phyloP scores from a whole-genome alignment of 495 filamentous ascomycete species.

The Chaetomidium leptoderma region DNA sequence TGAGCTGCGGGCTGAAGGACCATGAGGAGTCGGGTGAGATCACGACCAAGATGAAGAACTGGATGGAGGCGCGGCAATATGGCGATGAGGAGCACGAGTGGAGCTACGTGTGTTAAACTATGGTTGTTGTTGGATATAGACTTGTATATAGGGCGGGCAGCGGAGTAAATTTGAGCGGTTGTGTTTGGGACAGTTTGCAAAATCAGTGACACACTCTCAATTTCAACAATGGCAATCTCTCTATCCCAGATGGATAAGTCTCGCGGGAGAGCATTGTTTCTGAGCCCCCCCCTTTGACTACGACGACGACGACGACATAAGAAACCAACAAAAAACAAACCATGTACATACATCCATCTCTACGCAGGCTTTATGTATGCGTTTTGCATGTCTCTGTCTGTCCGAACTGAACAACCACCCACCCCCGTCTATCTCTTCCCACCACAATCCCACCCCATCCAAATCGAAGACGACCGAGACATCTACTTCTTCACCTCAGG shows the following conservation, averaged over 20 bases:
- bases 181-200: neutral
- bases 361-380: neutral
- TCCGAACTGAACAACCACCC: neutral
- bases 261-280: too few relatives aligned
- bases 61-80: conserved; percentile 94
- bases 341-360: conserved; percentile 14
- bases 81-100: conserved; percentile 85
- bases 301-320: neutral
- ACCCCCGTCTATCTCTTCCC: neutral
- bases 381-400: conserved; percentile 4
- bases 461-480: neutral
- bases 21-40: conserved; percentile 83
- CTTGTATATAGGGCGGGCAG: neutral
- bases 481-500: conserved; percentile 35
- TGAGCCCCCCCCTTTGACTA: too few relatives aligned
- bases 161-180: neutral
- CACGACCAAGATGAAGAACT: conserved; percentile 80
- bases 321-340: conserved; percentile 1
- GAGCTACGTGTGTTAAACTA: conserved; percentile 58
- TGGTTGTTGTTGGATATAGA: neutral
- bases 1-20: conserved; percentile 71
- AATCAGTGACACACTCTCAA: neutral
- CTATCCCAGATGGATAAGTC: too few relatives aligned
- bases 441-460: neutral
- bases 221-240: neutral